These are phyloP conservation scores for Penicillium expansum DNA, from an alignment of 2,329 filamentous ascomycete species.

Conservation along the genomic window DNA sequence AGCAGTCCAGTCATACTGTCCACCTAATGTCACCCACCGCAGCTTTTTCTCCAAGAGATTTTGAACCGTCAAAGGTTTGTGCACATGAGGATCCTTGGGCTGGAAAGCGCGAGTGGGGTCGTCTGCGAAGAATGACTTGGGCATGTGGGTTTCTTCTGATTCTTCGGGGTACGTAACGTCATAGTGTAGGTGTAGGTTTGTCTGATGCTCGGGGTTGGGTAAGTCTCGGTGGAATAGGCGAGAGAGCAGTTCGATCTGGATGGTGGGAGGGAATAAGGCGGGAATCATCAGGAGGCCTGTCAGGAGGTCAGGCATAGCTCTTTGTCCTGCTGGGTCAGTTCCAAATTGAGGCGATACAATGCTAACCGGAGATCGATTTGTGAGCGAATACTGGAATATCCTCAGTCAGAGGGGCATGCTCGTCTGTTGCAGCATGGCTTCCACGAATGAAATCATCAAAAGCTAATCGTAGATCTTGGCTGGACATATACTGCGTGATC, in stretches of 20 bases:
- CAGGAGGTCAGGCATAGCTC: slow-evolving; percentile 23
- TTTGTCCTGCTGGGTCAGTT: slow-evolving; percentile 8
- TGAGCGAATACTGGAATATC: slow-evolving; percentile 39
- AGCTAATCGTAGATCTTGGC: slow-evolving; percentile 28
- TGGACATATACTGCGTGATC: slow-evolving; percentile 31
- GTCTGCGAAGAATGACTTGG: slow-evolving; percentile 56
- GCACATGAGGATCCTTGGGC: slow-evolving; percentile 70
- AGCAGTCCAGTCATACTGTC: slow-evolving; percentile 93
- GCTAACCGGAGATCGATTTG: slow-evolving; percentile 38
- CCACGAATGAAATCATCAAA: slow-evolving; percentile 33
- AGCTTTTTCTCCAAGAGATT: slow-evolving; percentile 75
- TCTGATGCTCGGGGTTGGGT: slow-evolving; percentile 69
- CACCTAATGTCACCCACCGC: slow-evolving; percentile 91
- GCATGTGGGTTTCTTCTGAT: slow-evolving; percentile 1
- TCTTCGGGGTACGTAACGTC: slow-evolving; percentile 59
- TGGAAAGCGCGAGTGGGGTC: slow-evolving; percentile 31
- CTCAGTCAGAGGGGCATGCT: slow-evolving; percentile 19
- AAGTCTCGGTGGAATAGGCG: slow-evolving; percentile 76
- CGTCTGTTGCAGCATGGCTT: slow-evolving; percentile 6
- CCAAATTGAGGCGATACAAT: slow-evolving; percentile 11
- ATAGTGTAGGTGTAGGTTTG: slow-evolving; percentile 87
- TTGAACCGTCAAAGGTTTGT: slow-evolving; percentile 68
- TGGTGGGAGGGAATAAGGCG: slow-evolving; percentile 63
- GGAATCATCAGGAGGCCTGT: slow-evolving; percentile 78
- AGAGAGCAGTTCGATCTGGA: slow-evolving; percentile 69